Evolutionary conservation across 805 yeast genomes (phyloP).

Genomic region (Pichia paraexigua): DNA sequence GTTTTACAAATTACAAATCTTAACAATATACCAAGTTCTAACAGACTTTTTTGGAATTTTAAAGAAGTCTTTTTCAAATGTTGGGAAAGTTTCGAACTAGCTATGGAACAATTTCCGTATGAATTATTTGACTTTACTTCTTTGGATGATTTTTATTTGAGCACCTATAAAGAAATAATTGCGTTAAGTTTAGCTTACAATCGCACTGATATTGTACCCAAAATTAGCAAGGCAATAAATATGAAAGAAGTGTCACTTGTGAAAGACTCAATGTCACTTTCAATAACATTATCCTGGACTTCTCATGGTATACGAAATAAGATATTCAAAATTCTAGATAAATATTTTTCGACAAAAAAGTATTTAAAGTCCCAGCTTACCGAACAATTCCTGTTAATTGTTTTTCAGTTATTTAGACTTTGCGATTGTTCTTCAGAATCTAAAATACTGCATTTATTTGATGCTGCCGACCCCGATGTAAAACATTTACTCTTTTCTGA

Average conservation of each 20-base stretch:
- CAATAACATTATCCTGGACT: slow-evolving; percentile 33
- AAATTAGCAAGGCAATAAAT: slow-evolving; percentile 12
- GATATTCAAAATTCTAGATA: slow-evolving; percentile 15
- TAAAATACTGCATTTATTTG: background rate
- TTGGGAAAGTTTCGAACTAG: slow-evolving; percentile 34
- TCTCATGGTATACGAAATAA: slow-evolving; percentile 20
- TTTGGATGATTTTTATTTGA: slow-evolving; percentile 25
- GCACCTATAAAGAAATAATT: slow-evolving; percentile 31
- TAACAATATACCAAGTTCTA: slow-evolving; percentile 11
- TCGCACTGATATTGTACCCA: slow-evolving; percentile 11
- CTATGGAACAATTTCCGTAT: slow-evolving; percentile 33
- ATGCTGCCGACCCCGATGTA: background rate
- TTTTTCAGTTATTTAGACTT: slow-evolving; percentile 31
- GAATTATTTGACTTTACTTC: slow-evolving; percentile 31
- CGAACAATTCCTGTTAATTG: slow-evolving; percentile 26
- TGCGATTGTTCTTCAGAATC: slow-evolving; percentile 29
- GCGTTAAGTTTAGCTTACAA: slow-evolving; percentile 31
- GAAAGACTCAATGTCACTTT: slow-evolving; percentile 21
- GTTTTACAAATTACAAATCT: slow-evolving; percentile 20
- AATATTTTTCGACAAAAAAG: slow-evolving; percentile 9
- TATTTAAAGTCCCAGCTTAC: slow-evolving; percentile 7
- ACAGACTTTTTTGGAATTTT: slow-evolving; percentile 25
- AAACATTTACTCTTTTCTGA: background rate
- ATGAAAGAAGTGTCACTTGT: slow-evolving; percentile 9
- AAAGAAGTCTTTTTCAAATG: slow-evolving; percentile 32